Evolutionary conservation across 2,329 filamentous ascomycete species (phyloP).

Genomic region (Talaromyces amestolkiae): DNA sequence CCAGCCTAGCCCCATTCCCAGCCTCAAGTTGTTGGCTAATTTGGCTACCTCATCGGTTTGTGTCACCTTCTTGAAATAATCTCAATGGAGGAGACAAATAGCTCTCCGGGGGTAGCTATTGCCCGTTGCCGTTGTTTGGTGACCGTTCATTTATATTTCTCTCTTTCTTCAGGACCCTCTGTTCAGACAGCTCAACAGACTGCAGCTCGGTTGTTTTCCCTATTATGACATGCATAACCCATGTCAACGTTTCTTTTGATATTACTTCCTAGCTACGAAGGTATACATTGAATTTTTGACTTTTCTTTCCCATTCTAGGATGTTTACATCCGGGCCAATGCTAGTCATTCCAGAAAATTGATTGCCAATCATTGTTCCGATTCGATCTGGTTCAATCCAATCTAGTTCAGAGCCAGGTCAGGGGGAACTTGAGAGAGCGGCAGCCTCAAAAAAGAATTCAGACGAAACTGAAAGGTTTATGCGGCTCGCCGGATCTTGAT

Average conservation of each 20-base stretch:
- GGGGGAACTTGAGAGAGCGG: background rate
- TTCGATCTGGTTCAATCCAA: background rate
- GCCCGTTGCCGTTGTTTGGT: background rate
- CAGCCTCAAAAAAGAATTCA: background rate
- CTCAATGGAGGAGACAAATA: background rate
- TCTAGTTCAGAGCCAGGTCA: background rate
- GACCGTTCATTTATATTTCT: background rate
- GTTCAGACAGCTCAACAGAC: background rate
- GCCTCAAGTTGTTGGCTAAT: background rate
- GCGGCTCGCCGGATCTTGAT: constrained; percentile 3
- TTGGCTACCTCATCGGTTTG: constrained; percentile 4
- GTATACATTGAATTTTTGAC: background rate
- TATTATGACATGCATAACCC: background rate
- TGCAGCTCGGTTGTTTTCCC: background rate
- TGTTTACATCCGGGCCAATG: constrained; percentile 12
- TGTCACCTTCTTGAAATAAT: background rate
- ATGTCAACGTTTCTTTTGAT: background rate
- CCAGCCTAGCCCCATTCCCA: background rate
- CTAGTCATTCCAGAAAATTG: background rate
- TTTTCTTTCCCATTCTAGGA: background rate
- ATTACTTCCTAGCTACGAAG: background rate
- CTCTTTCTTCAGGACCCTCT: background rate
- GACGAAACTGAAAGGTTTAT: constrained; percentile 1
- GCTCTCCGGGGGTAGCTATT: background rate
- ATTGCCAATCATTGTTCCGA: background rate